Evolutionary conservation across 306 rosid species (phyloP), one percentile per base, ranked within the genome.

Genomic region (Ormosia semicastrata): DNA sequence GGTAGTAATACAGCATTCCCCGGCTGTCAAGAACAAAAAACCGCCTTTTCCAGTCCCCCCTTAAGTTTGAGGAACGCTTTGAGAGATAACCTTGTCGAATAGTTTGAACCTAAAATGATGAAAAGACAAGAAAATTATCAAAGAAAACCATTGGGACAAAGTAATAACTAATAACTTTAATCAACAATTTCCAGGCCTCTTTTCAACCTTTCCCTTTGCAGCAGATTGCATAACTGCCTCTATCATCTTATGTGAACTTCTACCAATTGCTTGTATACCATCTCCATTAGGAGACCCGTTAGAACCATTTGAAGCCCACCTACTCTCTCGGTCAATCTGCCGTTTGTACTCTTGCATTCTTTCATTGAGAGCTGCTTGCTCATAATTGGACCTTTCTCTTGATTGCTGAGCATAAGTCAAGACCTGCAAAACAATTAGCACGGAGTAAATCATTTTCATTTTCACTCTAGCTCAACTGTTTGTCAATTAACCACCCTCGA

Each of bases 61-160:
- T 92, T 83, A 96, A 89, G 81, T 92, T 96, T 52, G 99, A 96
- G 30, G 99, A 96, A 63, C 98, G 97, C 87, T 96, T 96, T 41
- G 99, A 96, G 88, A 96, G 99, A 90, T 96, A 96, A 66, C 99
- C 99, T 88, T 96, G 99, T 78, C 99, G 97, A 85, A 96, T 96
- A 64, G 99, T 96, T 89, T 96, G 98, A 80, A 96, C 98, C 99
- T 96, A 82, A 84, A 40, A 57, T 74, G 36, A 76, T 39, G 34
- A 49, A 63, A 56, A 73, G 40, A 78, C 15, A 32, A 39, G 81
- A 77, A 71, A 47, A 6, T 36, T 36, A 78, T 37, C 47, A 49
- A 41, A 83, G 7, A 49, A 66, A 80, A 76, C 78, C 54, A 64
- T 12, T 65, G 2, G 54, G 13, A 67, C 72, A 57, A 71, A 18